Base-by-base conservation (phyloP, 2,329 filamentous ascomycete species). In the Exophiala xenobiotica region DNA sequence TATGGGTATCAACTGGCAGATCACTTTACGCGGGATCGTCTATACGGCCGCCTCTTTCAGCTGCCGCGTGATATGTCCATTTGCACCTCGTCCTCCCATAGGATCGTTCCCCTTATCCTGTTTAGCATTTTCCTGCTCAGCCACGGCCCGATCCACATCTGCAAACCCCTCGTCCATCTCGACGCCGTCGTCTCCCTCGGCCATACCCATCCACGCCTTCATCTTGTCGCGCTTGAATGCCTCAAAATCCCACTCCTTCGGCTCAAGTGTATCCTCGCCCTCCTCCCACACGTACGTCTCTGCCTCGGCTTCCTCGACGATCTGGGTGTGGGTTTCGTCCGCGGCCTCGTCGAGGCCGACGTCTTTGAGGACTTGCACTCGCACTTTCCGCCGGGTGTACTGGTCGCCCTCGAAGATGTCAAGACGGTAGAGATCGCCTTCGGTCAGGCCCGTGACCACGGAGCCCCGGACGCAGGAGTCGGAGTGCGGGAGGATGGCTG, bases 181-280 rank as follows among this genome's bases (percentile, higher is more conserved):
- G 51, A 77, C 73, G 14, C 68, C 70, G 54, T 75, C 73, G 24
- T 67, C 67, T 12, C 39, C 44, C 16, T 44, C 40, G n/a, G 29
- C 51, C 37, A 60, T 20, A 9, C 74, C 77, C 53, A 78, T 73
- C 83, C 83, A 86, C 60, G 73, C 72, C 42, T 68, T 64, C 77
- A 87, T 74, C 74, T 90, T 95, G 56, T 93, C 85, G 62, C 77
- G 76, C 55, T 86, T 82, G 66, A 96, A 97, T 57, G 87, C 82
- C 41, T 85, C 83, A 71, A 90, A 93, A 67, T 95, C 88, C 92
- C 92, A 97, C 68, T 96, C 90, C 18, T 74, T 70, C 24, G 80
- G 74, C 68, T 95, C 89, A 14, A 97, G 71, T 0, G 64, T 29
- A 0, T 68, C 59, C 12, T 72, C 67, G 1, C 73, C 57, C 11